Percentiles rank a stretch among this genome's conserved stretches.
Conservation (phyloP, 2,329 filamentous ascomycete species). For the Colletotrichum godetiae region DNA sequence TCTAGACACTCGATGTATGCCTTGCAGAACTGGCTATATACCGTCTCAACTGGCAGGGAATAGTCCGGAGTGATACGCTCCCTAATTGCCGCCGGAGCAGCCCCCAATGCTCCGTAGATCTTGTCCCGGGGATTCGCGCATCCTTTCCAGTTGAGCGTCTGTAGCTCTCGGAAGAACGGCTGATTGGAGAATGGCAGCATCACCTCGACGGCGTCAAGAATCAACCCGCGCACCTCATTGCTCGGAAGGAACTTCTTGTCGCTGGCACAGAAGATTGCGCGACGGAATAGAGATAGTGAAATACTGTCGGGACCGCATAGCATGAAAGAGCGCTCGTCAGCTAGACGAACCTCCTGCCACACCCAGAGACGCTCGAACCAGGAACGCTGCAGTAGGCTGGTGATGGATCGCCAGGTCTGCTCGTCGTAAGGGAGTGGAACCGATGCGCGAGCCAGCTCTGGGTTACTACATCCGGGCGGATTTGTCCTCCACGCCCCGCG, state of each 20-base stretch:
- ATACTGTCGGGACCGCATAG: constrained; percentile 1
- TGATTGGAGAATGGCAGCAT: constrained; percentile 1
- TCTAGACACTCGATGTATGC: not conserved
- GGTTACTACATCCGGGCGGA: not conserved
- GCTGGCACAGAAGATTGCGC: not conserved
- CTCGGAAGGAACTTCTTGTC: not conserved
- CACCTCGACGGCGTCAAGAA: not conserved
- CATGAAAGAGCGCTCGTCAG: not conserved
- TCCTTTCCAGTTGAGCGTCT: constrained; percentile 1
- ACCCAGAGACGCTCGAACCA: constrained; percentile 4
- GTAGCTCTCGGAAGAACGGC: not conserved
- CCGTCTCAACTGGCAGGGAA: not conserved
- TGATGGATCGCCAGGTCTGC: not conserved
- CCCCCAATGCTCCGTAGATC: not conserved
- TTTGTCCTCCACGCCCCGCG: constrained; percentile 1
- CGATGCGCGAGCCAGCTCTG: not conserved
- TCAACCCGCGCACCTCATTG: not conserved
- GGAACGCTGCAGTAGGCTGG: not conserved
- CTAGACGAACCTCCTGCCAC: not conserved
- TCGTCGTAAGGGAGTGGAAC: not conserved
- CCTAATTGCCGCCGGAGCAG: not conserved
- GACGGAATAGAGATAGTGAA: not conserved
- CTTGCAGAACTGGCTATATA: not conserved
- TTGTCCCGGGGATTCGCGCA: not conserved
- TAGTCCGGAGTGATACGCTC: not conserved